Evolutionary conservation across 495 filamentous ascomycete genomes (phyloP).

Genomic region (Hypoxylon fuscum): DNA sequence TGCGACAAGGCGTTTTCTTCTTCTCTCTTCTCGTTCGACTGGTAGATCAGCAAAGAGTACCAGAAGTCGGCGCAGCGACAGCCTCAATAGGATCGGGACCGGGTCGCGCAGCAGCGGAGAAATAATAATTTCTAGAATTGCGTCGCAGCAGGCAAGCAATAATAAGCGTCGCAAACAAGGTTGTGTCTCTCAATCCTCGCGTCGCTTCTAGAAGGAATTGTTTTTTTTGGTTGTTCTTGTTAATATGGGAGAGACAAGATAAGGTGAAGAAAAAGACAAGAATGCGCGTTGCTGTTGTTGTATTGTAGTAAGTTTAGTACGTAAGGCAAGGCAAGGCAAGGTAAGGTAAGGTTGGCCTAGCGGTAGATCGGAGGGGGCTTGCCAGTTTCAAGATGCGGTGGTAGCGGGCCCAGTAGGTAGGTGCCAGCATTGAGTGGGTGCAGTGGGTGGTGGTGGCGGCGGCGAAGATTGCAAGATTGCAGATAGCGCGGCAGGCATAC

Average conservation of each 20-base stretch:
- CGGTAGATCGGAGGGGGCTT: conserved; percentile 3
- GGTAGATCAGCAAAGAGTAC: conserved; percentile 38
- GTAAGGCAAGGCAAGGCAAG: not conserved
- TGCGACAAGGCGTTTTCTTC: conserved; percentile 14
- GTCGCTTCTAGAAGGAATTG: not conserved
- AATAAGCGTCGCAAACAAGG: not conserved
- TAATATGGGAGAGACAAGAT: conserved; percentile 5
- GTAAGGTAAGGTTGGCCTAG: not conserved
- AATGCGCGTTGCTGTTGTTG: conserved; percentile 11
- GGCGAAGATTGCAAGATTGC: conserved; percentile 34
- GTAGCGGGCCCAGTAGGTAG: no score
- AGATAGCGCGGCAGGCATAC: conserved; percentile 19
- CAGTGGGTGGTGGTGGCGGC: conserved; percentile 25
- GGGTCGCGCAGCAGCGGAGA: conserved; percentile 6
- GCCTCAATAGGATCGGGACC: conserved; percentile 8
- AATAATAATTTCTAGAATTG: not conserved
- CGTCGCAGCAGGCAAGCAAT: not conserved
- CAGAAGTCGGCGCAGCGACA: conserved; percentile 20
- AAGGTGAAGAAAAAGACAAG: conserved; percentile 19
- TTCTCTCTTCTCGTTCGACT: no score
- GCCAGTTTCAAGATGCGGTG: conserved; percentile 28
- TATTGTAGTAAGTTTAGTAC: conserved; percentile 6
- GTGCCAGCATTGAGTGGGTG: no score
- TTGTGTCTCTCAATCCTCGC: not conserved
- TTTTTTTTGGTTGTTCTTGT: conserved; percentile 2